Percentiles rank a stretch among this genome's conserved stretches.
phyloP scores from a whole-genome alignment of 164 flowering plant species.

The Santalum album region DNA sequence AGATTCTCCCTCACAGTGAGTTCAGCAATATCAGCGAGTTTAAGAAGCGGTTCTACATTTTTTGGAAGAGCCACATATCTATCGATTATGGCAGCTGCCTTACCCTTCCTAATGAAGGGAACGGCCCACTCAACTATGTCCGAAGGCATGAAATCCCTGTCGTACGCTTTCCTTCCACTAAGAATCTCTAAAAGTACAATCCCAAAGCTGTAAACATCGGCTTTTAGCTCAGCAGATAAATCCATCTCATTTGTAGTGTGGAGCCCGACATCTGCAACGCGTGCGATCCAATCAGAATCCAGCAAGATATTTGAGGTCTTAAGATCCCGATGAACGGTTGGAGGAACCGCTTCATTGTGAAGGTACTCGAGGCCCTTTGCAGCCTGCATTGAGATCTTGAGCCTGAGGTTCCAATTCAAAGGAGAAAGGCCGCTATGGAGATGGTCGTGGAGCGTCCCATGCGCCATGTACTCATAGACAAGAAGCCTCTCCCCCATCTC shows the following conservation, averaged over 20 bases:
- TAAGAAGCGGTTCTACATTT: slow-evolving; percentile 77
- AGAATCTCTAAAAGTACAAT: slow-evolving; percentile 72
- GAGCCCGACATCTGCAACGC: slow-evolving; percentile 67
- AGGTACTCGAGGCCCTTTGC: slow-evolving; percentile 80
- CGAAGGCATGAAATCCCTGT: slow-evolving; percentile 54
- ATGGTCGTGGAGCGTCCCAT: slow-evolving; percentile 72
- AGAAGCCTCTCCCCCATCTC: slow-evolving; percentile 84
- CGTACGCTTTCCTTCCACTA: slow-evolving; percentile 77
- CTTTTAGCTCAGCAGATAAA: slow-evolving; percentile 24
- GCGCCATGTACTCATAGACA: slow-evolving; percentile 79
- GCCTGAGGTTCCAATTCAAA: slow-evolving; percentile 52
- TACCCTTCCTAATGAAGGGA: slow-evolving; percentile 62
- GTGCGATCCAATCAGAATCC: slow-evolving; percentile 65
- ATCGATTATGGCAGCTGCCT: slow-evolving; percentile 73
- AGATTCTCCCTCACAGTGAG: slow-evolving; percentile 55
- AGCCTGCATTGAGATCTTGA: slow-evolving; percentile 60
- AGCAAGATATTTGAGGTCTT: slow-evolving; percentile 70
- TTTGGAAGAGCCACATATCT: slow-evolving; percentile 54
- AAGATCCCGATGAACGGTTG: slow-evolving; percentile 57
- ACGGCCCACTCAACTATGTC: slow-evolving; percentile 71
- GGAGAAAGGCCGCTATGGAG: slow-evolving; percentile 70
- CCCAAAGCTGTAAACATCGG: slow-evolving; percentile 69
- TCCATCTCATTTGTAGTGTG: slow-evolving; percentile 37
- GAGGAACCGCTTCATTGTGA: slow-evolving; percentile 52
- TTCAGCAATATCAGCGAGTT: slow-evolving; percentile 74